A percentile compares a stretch with the other conserved stretches of the same genome.
phyloP scores from a whole-genome alignment of 208 protist genomes.

The Leishmania aethiopica region DNA sequence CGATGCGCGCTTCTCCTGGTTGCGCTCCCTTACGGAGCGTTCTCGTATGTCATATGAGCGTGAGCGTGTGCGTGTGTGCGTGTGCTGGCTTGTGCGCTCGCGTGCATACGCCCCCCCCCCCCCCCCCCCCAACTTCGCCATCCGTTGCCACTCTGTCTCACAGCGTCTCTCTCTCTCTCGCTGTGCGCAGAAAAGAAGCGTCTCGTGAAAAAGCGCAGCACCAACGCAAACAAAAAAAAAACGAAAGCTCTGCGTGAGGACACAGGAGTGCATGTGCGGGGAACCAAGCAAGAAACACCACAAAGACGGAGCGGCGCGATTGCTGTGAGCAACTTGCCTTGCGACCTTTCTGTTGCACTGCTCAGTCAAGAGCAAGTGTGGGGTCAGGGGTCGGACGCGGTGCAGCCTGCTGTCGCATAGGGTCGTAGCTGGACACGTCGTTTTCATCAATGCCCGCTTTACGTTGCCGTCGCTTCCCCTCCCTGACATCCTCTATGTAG shows the following conservation, averaged over 20 bases:
- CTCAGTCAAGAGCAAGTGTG: background rate
- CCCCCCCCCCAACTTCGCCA: background rate
- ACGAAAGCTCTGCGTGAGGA: background rate
- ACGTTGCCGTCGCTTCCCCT: background rate
- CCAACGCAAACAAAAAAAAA: background rate
- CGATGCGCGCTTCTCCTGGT: background rate
- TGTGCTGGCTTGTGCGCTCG: background rate
- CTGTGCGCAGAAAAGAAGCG: background rate
- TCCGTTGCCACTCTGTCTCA: background rate
- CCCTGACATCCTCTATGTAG: background rate
- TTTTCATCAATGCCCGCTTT: background rate
- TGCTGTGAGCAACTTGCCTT: background rate
- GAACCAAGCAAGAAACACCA: background rate
- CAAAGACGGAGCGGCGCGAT: background rate
- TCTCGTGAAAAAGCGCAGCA: background rate
- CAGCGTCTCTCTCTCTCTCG: background rate
- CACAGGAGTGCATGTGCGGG: background rate
- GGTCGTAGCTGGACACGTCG: background rate
- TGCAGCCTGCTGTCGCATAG: background rate
- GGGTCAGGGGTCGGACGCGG: too few species aligned
- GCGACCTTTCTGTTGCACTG: background rate
- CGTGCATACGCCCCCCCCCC: background rate
- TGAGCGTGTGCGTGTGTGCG: background rate
- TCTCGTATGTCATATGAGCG: background rate
- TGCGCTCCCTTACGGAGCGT: background rate